A percentile compares a stretch with the other conserved stretches of the same genome.
Evolutionary conservation across 164 flowering plant species (phyloP).

Genomic region (Houttuynia cordata): DNA sequence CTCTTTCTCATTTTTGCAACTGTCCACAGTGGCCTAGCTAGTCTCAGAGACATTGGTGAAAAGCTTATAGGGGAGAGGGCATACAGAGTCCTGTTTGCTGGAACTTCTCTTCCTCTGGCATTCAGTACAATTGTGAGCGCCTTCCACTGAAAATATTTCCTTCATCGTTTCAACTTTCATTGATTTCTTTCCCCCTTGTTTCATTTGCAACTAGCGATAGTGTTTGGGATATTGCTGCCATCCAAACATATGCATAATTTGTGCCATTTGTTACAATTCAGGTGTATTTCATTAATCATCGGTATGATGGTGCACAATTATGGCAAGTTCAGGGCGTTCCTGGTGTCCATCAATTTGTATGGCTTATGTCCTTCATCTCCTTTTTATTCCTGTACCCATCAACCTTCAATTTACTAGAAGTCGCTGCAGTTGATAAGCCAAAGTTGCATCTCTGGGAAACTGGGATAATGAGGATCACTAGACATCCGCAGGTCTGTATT

Average conservation of each 20-base stretch:
- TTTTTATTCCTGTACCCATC: conserved; percentile 93
- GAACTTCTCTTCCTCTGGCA: conserved; percentile 80
- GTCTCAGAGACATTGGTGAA: conserved; percentile 73
- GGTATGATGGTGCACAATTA: conserved; percentile 85
- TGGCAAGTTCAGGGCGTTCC: conserved; percentile 81
- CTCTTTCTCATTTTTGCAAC: conserved; percentile 73
- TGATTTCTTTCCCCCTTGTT: background rate
- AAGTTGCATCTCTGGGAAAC: conserved; percentile 99
- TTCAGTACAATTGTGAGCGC: conserved; percentile 76
- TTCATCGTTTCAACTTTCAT: background rate
- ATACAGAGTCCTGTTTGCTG: conserved; percentile 84
- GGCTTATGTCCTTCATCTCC: conserved; percentile 69
- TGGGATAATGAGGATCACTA: conserved; percentile 93
- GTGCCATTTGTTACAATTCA: conserved; percentile 12
- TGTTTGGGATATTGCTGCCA: too few relatives aligned
- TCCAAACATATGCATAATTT: background rate
- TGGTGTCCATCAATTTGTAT: conserved; percentile 58
- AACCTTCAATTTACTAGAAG: conserved; percentile 87
- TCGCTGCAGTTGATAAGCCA: conserved; percentile 97
- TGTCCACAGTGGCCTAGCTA: conserved; percentile 94
- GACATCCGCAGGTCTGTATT: conserved; percentile 85
- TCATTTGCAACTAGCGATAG: background rate
- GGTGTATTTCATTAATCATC: conserved; percentile 96
- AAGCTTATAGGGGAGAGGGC: conserved; percentile 88
- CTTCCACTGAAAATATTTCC: background rate